A percentile compares a stretch with the other conserved stretches of the same genome.
Evolutionary conservation across 306 rosid species (phyloP).

Genomic region (Cicer chorassanicum): DNA sequence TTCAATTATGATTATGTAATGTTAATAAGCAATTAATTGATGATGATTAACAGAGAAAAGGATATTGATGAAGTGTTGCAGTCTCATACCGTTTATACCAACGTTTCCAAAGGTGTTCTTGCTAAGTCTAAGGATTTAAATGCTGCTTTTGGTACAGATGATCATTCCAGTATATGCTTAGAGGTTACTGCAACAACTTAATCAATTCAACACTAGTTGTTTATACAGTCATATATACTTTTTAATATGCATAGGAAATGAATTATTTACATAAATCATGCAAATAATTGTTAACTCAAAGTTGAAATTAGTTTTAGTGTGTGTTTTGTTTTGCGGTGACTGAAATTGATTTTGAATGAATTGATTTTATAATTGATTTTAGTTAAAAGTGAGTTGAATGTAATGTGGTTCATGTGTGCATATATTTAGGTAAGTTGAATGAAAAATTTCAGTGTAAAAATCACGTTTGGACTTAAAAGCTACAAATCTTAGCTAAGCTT

Average conservation of each 20-base stretch:
- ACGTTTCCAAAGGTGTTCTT: conserved; percentile 94
- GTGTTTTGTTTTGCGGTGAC: no score
- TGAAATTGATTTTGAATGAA: no score
- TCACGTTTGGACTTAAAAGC: no score
- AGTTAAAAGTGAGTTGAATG: no score
- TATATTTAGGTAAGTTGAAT: no score
- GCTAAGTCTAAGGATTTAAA: conserved; percentile 84
- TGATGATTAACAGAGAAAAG: conserved; percentile 66
- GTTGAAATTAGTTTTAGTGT: background rate
- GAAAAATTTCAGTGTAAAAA: no score
- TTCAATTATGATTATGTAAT: background rate
- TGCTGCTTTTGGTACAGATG: conserved; percentile 85
- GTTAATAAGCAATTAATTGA: background rate
- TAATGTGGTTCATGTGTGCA: no score
- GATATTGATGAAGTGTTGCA: conserved; percentile 94
- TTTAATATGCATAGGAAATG: background rate
- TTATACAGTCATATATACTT: background rate
- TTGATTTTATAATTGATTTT: no score
- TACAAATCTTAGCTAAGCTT: no score
- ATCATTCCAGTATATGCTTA: conserved; percentile 73
- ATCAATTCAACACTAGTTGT: background rate
- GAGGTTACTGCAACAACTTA: conserved; percentile 43
- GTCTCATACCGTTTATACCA: conserved; percentile 81
- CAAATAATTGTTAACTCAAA: background rate
- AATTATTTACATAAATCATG: background rate